Base-by-base conservation (phyloP, 129 eudicot genomes). In the Flaveria brownii region DNA sequence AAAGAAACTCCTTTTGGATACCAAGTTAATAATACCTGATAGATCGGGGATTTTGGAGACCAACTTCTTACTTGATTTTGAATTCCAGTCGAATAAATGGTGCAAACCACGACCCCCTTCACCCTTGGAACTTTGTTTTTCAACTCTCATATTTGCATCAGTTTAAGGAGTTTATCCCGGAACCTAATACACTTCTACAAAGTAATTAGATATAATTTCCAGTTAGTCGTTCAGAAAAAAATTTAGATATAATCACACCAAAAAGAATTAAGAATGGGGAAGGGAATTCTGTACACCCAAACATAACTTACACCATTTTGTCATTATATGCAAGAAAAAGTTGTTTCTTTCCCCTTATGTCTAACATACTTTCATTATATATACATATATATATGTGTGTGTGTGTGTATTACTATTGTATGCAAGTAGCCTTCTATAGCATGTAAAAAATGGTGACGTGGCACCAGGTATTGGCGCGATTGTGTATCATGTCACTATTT, bases 61-160 rank as follows among this genome's bases (percentile, higher is more conserved):
- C 81, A 93, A 80, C 78, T 91, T 94, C 75, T 91, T 94, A 54
- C 96, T 83, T 41, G 97, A 86, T 85, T 89, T 94, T 30, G 87
- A 79, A 69, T 94, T 94, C 97, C 99, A 94, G 75, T 91, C 97
- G 68, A 91, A 87, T 57, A 91, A 84, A 87, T 91, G 93, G 55
- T 85, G 84, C 79, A 94, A 88, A 39, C 90, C 90, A 66, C 96
- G 88, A n/a, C 86, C 81, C 56, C 90, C 88, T 63, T 90, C 93
- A 54, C 84, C 75, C 72, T 78, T 90, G 18, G 91, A 85, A 42
- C 82, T 82, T 75, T 87, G 93, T 76, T 81, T 87, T 63, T 91
- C 96, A 55, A 78, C 83, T 70, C 87, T 93, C 97, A 94, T 91
- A 62, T 45, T 70, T 63, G 82, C 74, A 79, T 71, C 43, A 63